These are phyloP conservation scores for Lipomyces chichibuensis DNA, from an alignment of 805 yeast species.

Conservation along the genomic window DNA sequence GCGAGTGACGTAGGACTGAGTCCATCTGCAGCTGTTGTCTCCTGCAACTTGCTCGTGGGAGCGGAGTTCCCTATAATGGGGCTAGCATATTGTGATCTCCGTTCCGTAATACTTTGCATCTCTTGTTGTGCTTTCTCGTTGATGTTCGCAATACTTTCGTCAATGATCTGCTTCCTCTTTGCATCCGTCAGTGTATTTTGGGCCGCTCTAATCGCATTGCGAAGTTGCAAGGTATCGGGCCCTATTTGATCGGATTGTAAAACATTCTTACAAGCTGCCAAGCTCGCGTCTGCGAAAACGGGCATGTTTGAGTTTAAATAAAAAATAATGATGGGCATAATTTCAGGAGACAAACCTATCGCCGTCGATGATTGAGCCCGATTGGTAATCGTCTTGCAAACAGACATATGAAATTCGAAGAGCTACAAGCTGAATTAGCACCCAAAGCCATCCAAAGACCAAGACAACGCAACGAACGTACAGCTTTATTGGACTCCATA, in stretches of 20 bases:
- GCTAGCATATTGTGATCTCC: background rate
- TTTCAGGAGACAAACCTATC: background rate
- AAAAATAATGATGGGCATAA: background rate
- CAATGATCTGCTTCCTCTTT: background rate
- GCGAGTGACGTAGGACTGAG: background rate
- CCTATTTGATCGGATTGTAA: background rate
- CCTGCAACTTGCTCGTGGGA: background rate
- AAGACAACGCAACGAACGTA: background rate
- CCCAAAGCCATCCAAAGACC: background rate
- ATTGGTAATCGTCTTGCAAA: background rate
- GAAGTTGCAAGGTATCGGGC: background rate
- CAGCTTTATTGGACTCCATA: background rate
- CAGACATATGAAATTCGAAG: background rate
- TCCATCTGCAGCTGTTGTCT: background rate
- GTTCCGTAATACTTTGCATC: background rate
- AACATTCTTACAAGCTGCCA: background rate
- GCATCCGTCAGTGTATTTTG: background rate
- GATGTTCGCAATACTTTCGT: background rate
- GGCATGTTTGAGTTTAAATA: background rate
- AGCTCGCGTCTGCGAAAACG: background rate
- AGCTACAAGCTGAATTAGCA: background rate
- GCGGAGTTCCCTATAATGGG: background rate
- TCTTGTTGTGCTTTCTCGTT: background rate
- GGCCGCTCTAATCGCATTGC: background rate
- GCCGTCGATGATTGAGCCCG: background rate